Conservation (phyloP, 495 filamentous ascomycete genomes). For the Penicillium egyptiacum region DNA sequence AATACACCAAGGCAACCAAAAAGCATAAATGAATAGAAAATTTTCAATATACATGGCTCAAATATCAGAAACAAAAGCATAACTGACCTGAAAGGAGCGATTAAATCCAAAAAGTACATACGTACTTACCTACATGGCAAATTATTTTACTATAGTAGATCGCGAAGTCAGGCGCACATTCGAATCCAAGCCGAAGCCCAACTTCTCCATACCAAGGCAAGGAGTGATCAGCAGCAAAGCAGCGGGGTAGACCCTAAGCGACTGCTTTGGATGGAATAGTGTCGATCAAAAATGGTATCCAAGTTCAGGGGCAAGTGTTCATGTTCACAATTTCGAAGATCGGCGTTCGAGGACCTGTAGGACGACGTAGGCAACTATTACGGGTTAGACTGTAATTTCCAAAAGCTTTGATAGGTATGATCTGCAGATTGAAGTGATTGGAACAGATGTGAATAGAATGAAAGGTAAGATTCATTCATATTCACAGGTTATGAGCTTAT, state of each 20-base stretch:
- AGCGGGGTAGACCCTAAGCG: neutral
- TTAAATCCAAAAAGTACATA: neutral
- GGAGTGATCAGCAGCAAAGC: constrained; percentile 4
- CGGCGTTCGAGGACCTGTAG: constrained; percentile 36
- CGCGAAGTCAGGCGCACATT: neutral
- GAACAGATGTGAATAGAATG: constrained; percentile 2
- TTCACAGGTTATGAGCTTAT: constrained; percentile 8
- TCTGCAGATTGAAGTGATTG: constrained; percentile 6
- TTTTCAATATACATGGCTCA: neutral
- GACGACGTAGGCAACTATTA: constrained; percentile 40
- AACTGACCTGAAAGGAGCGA: neutral
- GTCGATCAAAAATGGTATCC: constrained; percentile 4
- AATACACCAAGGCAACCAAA: neutral
- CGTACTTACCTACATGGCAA: neutral
- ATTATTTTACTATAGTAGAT: constrained; percentile 4
- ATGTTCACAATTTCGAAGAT: constrained; percentile 34
- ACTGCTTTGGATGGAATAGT: neutral
- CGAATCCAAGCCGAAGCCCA: neutral
- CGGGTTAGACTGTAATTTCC: constrained; percentile 19
- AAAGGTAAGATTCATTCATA: constrained; percentile 3
- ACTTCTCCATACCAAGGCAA: neutral
- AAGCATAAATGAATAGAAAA: neutral
- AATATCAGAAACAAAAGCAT: neutral
- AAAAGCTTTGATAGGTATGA: neutral
- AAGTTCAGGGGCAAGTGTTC: neutral